A percentile compares a stretch with the other conserved stretches of the same genome.
These are phyloP conservation scores for Triangularia verruculosa DNA, from an alignment of 2,329 filamentous ascomycete species.

Conservation along the genomic window DNA sequence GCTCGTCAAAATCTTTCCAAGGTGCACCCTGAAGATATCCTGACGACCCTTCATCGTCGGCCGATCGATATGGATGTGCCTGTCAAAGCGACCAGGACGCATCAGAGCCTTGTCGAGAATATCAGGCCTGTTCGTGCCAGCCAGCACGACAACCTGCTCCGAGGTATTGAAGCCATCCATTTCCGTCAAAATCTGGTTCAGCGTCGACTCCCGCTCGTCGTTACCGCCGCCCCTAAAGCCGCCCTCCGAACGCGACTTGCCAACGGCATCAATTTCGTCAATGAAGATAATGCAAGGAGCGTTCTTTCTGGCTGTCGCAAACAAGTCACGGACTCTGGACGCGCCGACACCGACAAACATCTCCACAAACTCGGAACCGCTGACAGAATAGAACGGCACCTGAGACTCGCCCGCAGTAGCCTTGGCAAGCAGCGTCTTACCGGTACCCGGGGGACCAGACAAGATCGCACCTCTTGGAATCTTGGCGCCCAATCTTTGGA, in stretches of 20 bases:
- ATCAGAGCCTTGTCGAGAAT: slow-evolving; percentile 93
- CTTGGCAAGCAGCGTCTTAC: slow-evolving; percentile 96
- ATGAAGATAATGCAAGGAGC: slow-evolving; percentile 99
- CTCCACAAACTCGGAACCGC: slow-evolving; percentile 97
- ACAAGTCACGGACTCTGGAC: slow-evolving; percentile 90
- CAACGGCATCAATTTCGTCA: slow-evolving; percentile 97
- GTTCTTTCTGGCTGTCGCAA: slow-evolving; percentile 90
- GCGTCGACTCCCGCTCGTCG: slow-evolving; percentile 92
- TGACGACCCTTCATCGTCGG: slow-evolving; percentile 96
- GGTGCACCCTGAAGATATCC: slow-evolving; percentile 92
- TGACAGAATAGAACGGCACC: slow-evolving; percentile 97
- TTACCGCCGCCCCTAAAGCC: slow-evolving; percentile 86
- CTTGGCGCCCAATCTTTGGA: slow-evolving; percentile 92
- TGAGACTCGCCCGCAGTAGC: slow-evolving; percentile 95
- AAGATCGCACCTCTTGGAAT: slow-evolving; percentile 96
- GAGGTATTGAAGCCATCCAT: slow-evolving; percentile 99
- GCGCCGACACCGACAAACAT: slow-evolving; percentile 99
- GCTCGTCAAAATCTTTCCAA: slow-evolving; percentile 89
- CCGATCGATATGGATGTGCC: slow-evolving; percentile 91
- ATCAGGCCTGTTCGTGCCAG: slow-evolving; percentile 93
- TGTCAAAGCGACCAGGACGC: slow-evolving; percentile 93
- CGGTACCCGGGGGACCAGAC: slow-evolving; percentile 94
- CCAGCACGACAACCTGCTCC: slow-evolving; percentile 93
- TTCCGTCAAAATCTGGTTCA: slow-evolving; percentile 97
- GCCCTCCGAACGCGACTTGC: slow-evolving; percentile 80